Evolutionary conservation across 1,139 yeast species (phyloP), one percentile per base, ranked within the genome.

Genomic region (Geotrichum macrosporum): DNA sequence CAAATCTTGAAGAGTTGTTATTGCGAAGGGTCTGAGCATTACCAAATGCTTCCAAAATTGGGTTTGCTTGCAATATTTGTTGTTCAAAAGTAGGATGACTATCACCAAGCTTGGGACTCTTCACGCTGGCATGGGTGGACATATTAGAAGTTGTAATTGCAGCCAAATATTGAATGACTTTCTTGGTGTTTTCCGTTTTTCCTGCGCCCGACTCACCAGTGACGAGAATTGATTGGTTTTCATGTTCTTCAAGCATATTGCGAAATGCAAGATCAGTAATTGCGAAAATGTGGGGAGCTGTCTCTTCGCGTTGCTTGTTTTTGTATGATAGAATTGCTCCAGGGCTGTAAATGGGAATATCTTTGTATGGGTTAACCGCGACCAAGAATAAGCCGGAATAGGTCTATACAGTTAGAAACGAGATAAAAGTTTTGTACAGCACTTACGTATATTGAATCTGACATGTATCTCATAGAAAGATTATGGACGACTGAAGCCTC

Each of bases 141-240:
- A 50, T 37, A 30, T 55, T 61, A 1, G 43, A 33, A n/a, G 32
- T 13, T 19, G 92, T 80, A 34, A 87, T 80, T 5, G 89, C 81
- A 0, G 96, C 87, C 48, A 94, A 73, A 65, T 88, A 92, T 64
- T 89, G 97, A 55, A 94, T 84, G 51, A 92, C 89, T 60, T 85
- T 87, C 65, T 92, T 92, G n/a, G 98, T 92, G 57, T 87, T 92
- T 67, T 92, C 98, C 0, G 98, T 92, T 64, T 92, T 92, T 49
- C 98, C 98, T 0, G 98, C 98, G 53, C 98, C 99, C 24, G 95
- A 84, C 64, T 94, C 99, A 53, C 99, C 99, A 1, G 98, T 94
- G 10, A 94, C 97, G 47, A 94, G 71, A 46, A 94, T 87, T 13
- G 94, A 81, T 67, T 94, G 98, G 65, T 89, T 84, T 59, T 80